Evolutionary conservation across 257 asterid species (phyloP), one percentile per base, ranked within the genome.

Genomic region (Solanum tacnaense): DNA sequence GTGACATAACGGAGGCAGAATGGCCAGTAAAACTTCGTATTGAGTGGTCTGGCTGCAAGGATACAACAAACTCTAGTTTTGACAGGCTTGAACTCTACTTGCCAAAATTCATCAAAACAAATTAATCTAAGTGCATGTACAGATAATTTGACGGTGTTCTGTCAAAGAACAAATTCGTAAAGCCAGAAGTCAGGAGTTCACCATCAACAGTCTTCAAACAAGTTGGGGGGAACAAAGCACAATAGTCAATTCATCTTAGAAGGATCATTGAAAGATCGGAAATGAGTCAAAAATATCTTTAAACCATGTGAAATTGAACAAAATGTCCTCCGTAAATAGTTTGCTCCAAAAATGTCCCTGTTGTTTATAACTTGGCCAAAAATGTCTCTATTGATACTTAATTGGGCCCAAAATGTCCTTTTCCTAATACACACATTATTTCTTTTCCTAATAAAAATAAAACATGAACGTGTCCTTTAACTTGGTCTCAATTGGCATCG

Each of bases 11-110:
- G 10, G 92, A 34, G 71, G 86, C 89, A 82, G 87, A 44, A 88
- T 91, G 92, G 70, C 91, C 92, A 84, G 65, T 76, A 75, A 91
- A 89, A 67, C 91, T 86, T 73, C 88, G 88, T n/a, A 88, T 12
- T 35, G 91, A 75, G 76, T 87, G 41, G 49, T 73, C 89, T 39
- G 89, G 85, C 91, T 91, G 91, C 89, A 89, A 32, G 79, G 79
- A 72, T 72, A 32, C 25, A 18, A 72, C 79, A 72, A 32, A 32
- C 41, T 16, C 79, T 72, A 32, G 10, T 72, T 72, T 13, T 31
- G 11, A 13, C 70, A 44, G 58, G 34, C 68, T 31, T 23, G 41
- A 65, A 39, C 82, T 49, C 85, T 21, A 31, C 34, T 83, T 23
- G 34, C 46, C 15, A 52, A 74, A 20, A 32, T 72, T 72, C 79